These are phyloP conservation scores for Strigomonas culicis DNA, from an alignment of 208 protist species.

Conservation along the genomic window DNA sequence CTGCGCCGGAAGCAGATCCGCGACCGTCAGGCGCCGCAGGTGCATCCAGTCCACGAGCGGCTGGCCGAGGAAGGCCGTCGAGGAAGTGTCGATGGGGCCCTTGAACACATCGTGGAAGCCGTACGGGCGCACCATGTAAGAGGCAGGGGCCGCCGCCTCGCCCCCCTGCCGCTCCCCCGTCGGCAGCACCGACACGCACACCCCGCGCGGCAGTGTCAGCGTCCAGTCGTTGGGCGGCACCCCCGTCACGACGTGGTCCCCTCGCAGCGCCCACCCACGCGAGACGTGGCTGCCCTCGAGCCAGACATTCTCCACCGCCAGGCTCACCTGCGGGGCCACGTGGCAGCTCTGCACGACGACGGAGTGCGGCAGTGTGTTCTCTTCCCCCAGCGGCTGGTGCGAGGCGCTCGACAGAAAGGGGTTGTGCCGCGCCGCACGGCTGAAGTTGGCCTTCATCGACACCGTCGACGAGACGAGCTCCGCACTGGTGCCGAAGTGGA, in stretches of 20 bases:
- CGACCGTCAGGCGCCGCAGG: slow-evolving; percentile 17
- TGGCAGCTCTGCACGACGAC: slow-evolving; percentile 25
- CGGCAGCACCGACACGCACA: slow-evolving; percentile 36
- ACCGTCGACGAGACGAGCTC: slow-evolving; percentile 31
- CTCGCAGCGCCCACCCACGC: slow-evolving; percentile 18
- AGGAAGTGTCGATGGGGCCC: slow-evolving; percentile 17
- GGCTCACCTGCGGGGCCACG: slow-evolving; percentile 4
- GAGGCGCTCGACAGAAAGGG: background rate
- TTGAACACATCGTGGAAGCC: slow-evolving; percentile 35
- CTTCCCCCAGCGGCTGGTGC: background rate
- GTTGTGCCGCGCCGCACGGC: background rate
- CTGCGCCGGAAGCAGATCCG: slow-evolving; percentile 14
- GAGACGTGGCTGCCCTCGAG: slow-evolving; percentile 43
- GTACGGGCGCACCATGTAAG: slow-evolving; percentile 33
- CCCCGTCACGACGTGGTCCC: slow-evolving; percentile 35
- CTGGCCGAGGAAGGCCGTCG: slow-evolving; percentile 30
- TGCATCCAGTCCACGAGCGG: slow-evolving; percentile 28
- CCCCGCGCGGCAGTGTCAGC: slow-evolving; percentile 22
- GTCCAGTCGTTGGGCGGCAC: slow-evolving; percentile 39
- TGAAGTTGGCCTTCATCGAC: slow-evolving; percentile 1
- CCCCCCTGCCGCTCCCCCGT: background rate
- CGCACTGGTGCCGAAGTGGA: slow-evolving; percentile 38
- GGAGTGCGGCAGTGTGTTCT: background rate
- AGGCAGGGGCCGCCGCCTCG: background rate
- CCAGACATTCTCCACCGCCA: slow-evolving; percentile 23